Evolutionary conservation across 2,329 filamentous ascomycete species (phyloP).

Genomic region (Fusarium keratoplasticum): DNA sequence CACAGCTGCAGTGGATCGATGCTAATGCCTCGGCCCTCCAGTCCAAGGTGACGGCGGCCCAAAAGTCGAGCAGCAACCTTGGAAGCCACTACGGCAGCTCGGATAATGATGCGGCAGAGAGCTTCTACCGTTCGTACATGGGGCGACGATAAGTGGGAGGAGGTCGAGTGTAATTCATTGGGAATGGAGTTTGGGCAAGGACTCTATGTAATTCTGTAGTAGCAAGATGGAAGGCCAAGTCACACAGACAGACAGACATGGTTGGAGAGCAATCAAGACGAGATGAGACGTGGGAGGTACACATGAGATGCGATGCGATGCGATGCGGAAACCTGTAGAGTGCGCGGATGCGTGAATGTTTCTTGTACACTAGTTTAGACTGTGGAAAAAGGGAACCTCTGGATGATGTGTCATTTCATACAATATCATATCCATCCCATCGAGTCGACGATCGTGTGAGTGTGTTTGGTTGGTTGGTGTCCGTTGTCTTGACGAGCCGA

Average conservation of each 20-base stretch:
- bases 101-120: conserved; percentile 81
- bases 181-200: conserved; percentile 42
- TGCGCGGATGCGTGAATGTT: conserved; percentile 45
- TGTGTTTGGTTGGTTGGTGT: conserved; percentile 7
- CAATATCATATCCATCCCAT: conserved; percentile 8
- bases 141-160: conserved; percentile 68
- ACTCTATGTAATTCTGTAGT: conserved; percentile 28
- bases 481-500: conserved; percentile 17
- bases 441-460: conserved; percentile 5
- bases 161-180: conserved; percentile 28
- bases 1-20: conserved; percentile 94
- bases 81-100: conserved; percentile 67
- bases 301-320: background rate
- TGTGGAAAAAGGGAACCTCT: conserved; percentile 41
- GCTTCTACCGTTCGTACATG: conserved; percentile 91
- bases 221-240: conserved; percentile 27
- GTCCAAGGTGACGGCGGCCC: conserved; percentile 83
- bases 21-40: conserved; percentile 84
- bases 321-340: conserved; percentile 20
- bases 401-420: conserved; percentile 32
- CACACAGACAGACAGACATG: conserved; percentile 8
- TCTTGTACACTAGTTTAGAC: conserved; percentile 56
- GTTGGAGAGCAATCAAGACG: conserved; percentile 7
- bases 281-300: conserved; percentile 13
- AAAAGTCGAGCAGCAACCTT: conserved; percentile 78